Base-by-base conservation (phyloP, 345 rosid genomes). In the Euphorbia pulcherrima region DNA sequence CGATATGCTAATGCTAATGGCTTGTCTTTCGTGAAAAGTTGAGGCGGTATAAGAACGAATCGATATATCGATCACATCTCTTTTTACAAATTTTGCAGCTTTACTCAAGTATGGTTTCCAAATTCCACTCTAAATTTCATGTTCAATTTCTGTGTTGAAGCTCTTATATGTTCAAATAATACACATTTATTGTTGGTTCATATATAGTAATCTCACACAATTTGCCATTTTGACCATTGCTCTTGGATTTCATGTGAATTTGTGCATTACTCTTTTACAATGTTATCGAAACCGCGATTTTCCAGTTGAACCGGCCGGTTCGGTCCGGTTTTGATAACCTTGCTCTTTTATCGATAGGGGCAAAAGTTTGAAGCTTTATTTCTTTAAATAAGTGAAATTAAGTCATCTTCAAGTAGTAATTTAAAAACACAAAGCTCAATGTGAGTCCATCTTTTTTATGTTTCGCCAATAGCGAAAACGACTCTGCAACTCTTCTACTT, bases 1-100 rank as follows among this genome's bases (percentile, higher is more conserved):
- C 84, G 92, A 46, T 94, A 91, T 79, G 88, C 97, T 0, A 82
- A 86, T 71, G 91, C 79, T 59, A 90, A 94, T 26, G 97, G 99
- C 48, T 82, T 91, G 79, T 85, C 86, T 60, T 94, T 91, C 71
- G 70, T 94, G 76, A 90, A 94, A 74, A 89, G 83, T 60, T 86
- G 86, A 86, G 81, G 74, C 84, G 64, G 68, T 70, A 67, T 44
- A 62, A 51, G 55, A 75, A n/a, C n/a, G n/a, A n/a, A n/a, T n/a
- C n/a, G n/a, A n/a, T 62, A 68, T 50, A 71, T 55, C 37, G 0
- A 5, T 67, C 40, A 60, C 6, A 29, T 18, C 63, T 59, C 46
- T 30, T 47, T 48, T 44, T 14, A 68, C 72, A 75, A 67, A 67
- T 73, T 79, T 67, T 73, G 78, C 51, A 57, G 68, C 55, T 67